Percentiles rank a stretch among this genome's conserved stretches.
These are phyloP conservation scores for Agrocybe pediades DNA, from an alignment of 768 basidiomycete genomes.

Conservation along the genomic window DNA sequence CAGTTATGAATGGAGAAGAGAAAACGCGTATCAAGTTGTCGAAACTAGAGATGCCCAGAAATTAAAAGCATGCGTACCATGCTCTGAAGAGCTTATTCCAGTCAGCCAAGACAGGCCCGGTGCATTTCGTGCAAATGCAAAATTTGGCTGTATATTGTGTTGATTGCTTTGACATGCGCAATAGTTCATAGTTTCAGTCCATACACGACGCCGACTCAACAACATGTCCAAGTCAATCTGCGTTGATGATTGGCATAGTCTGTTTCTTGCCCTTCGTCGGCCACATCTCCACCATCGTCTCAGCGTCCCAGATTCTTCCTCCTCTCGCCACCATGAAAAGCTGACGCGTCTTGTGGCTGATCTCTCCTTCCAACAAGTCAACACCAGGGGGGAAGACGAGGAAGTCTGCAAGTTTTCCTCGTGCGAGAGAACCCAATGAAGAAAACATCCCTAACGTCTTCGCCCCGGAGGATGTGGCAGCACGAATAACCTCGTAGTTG, in stretches of 20 bases:
- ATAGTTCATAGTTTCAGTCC: no score
- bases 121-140: no score
- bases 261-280: constrained; percentile 62
- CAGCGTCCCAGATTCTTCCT: constrained; percentile 71
- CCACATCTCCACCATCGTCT: constrained; percentile 70
- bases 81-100: no score
- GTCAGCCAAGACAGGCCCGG: no score
- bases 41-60: no score
- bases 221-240: constrained; percentile 29
- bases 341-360: constrained; percentile 47
- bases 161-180: no score
- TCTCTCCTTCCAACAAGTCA: constrained; percentile 56
- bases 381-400: constrained; percentile 64
- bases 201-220: no score
- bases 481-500: constrained; percentile 72
- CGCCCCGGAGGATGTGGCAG: constrained; percentile 69
- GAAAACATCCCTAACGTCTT: constrained; percentile 61
- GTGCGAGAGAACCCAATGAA: constrained; percentile 63
- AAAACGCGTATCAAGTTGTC: no score
- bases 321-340: constrained; percentile 62
- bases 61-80: no score
- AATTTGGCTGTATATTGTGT: no score
- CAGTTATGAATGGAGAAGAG: no score
- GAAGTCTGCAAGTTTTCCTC: constrained; percentile 73
- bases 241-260: constrained; percentile 60